Evolutionary conservation across 306 rosid species (phyloP).

Genomic region (Lathyrus aphaca): DNA sequence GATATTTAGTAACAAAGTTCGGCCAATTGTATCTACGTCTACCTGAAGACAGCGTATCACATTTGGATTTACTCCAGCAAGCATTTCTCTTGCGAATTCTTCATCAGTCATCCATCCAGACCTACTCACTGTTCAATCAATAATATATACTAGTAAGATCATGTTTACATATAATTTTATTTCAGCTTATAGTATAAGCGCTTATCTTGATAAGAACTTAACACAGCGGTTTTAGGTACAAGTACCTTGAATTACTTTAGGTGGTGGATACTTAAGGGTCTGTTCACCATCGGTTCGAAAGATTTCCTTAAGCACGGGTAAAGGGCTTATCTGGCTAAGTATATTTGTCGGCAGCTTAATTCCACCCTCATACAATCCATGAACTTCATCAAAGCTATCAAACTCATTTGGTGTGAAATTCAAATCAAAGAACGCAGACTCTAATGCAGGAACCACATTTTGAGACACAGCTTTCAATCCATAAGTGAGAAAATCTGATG

Average conservation of each 20-base stretch:
- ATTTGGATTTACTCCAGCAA: slow-evolving; percentile 70
- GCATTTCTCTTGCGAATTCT: slow-evolving; percentile 75
- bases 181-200: too few relatives aligned
- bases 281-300: slow-evolving; percentile 66
- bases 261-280: slow-evolving; percentile 59
- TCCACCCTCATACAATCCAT: slow-evolving; percentile 61
- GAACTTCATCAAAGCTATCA: slow-evolving; percentile 61
- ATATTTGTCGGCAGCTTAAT: slow-evolving; percentile 51
- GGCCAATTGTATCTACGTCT: neutral
- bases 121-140: slow-evolving; percentile 45
- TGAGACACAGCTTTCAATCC: slow-evolving; percentile 65
- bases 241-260: slow-evolving; percentile 68
- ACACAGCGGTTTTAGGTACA: neutral
- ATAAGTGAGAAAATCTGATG: slow-evolving; percentile 64
- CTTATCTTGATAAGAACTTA: too few relatives aligned
- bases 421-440: slow-evolving; percentile 42
- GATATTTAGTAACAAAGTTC: neutral
- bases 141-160: neutral
- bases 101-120: slow-evolving; percentile 74
- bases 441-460: slow-evolving; percentile 50
- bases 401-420: slow-evolving; percentile 52
- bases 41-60: slow-evolving; percentile 43
- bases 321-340: slow-evolving; percentile 53
- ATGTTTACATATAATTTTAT: too few relatives aligned
- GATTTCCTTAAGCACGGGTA: slow-evolving; percentile 63